Conservation (phyloP, 1,139 yeast genomes). For the Lizanozyma gosingica region DNA sequence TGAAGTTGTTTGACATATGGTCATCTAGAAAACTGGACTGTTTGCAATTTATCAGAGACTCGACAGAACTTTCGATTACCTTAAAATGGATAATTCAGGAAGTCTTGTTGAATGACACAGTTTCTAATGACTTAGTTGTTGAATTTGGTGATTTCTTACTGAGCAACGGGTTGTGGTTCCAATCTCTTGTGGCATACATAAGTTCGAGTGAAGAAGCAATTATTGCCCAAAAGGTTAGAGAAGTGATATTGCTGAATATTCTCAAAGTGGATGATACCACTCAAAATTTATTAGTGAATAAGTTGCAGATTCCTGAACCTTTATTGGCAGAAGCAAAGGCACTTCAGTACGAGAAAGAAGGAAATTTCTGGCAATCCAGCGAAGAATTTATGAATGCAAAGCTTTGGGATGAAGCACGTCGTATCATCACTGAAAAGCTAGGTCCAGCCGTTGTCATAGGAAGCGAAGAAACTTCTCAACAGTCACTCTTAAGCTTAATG, state of each 20-base stretch:
- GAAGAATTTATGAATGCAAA: conserved; percentile 55
- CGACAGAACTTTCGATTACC: conserved; percentile 10
- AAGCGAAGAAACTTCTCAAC: conserved; percentile 24
- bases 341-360: conserved; percentile 28
- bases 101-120: conserved; percentile 18
- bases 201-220: conserved; percentile 39
- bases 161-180: conserved; percentile 41
- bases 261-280: conserved; percentile 25
- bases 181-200: conserved; percentile 52
- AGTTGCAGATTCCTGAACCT: conserved; percentile 36
- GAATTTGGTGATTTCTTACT: conserved; percentile 48
- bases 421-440: conserved; percentile 41
- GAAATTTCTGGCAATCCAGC: conserved; percentile 52
- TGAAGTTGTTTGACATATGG: conserved; percentile 7
- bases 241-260: conserved; percentile 41
- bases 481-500: conserved; percentile 32
- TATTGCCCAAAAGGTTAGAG: conserved; percentile 31
- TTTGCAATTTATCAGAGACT: conserved; percentile 5
- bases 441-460: conserved; percentile 63
- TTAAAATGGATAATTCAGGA: conserved; percentile 51
- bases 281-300: conserved; percentile 23
- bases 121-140: conserved; percentile 36
- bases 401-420: conserved; percentile 57
- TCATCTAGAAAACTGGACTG: conserved; percentile 2
- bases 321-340: conserved; percentile 48